Conservation (phyloP, 306 rosid genomes). For the Prunus padus region DNA sequence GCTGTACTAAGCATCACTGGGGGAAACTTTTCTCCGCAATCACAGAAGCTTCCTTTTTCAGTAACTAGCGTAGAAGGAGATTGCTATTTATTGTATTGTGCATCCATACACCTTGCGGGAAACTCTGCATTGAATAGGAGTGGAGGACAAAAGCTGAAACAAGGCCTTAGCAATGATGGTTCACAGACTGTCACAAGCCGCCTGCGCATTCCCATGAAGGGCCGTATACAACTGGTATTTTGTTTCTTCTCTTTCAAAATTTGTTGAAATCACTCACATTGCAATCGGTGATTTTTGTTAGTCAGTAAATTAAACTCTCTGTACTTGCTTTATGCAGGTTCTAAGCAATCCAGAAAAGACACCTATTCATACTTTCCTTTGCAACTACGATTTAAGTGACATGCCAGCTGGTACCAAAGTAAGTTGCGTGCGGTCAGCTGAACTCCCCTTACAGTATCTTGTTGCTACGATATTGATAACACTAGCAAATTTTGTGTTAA, state of each 20-base stretch:
- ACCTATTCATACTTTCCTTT: constrained; percentile 96
- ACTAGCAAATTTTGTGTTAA: neutral
- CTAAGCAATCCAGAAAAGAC: constrained; percentile 99
- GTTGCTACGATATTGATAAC: neutral
- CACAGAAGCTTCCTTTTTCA: constrained; percentile 96
- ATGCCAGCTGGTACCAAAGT: constrained; percentile 98
- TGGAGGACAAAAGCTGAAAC: constrained; percentile 56
- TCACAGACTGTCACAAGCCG: constrained; percentile 69
- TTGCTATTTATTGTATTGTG: constrained; percentile 73
- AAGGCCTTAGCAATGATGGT: constrained; percentile 57
- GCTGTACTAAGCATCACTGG: constrained; percentile 85
- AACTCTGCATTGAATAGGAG: constrained; percentile 53
- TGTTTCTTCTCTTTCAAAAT: constrained; percentile 9
- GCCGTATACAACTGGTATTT: constrained; percentile 88
- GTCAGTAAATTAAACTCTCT: constrained; percentile 7
- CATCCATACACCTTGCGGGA: constrained; percentile 72
- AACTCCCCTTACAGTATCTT: neutral
- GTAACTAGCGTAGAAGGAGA: constrained; percentile 91
- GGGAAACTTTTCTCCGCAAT: constrained; percentile 90
- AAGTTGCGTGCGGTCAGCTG: constrained; percentile 26
- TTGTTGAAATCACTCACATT: neutral
- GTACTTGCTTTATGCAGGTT: constrained; percentile 53
- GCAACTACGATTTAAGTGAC: constrained; percentile 94
- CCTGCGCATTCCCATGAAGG: constrained; percentile 88
- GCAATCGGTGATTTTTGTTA: neutral